Evolutionary conservation across 257 asterid species (phyloP).

Genomic region (Fraxinus cuspidata): DNA sequence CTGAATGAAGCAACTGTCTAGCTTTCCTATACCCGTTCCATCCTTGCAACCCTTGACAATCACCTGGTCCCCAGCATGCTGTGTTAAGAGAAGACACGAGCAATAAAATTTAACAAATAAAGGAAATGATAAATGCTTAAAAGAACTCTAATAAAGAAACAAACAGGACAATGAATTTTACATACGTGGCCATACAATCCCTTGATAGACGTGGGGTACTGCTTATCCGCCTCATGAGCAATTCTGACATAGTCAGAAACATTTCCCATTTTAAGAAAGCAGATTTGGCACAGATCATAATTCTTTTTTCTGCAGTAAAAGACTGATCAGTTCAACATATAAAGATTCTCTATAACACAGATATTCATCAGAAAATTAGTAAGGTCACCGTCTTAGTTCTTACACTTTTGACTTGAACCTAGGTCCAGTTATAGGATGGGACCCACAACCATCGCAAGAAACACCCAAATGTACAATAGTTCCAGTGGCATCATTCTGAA

Average conservation of each 20-base stretch:
- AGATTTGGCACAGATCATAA: conserved; percentile 73
- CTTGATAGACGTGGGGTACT: conserved; percentile 35
- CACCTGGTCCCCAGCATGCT: conserved; percentile 41
- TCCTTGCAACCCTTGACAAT: conserved; percentile 32
- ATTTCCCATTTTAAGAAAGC: conserved; percentile 65
- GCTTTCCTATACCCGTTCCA: conserved; percentile 42
- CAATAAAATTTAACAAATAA: not conserved
- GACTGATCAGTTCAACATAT: conserved; percentile 8
- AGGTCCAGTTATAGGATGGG: conserved; percentile 81
- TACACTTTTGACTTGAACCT: conserved; percentile 89
- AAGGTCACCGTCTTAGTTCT: conserved; percentile 27
- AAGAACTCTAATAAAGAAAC: not conserved
- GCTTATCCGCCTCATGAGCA: conserved; percentile 51
- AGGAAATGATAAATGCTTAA: not conserved
- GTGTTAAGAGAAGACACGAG: conserved; percentile 14
- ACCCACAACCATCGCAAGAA: conserved; percentile 89
- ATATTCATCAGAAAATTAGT: not conserved
- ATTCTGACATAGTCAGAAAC: conserved; percentile 54
- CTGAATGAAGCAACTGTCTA: conserved; percentile 73
- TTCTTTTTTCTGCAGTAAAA: conserved; percentile 60
- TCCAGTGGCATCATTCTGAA: conserved; percentile 37
- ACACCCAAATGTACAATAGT: conserved; percentile 69
- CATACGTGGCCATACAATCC: conserved; percentile 44
- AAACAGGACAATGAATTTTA: conserved; percentile 1
- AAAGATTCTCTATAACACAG: not conserved